phyloP scores from a whole-genome alignment of 306 rosid species.

The Dryas drummondii region DNA sequence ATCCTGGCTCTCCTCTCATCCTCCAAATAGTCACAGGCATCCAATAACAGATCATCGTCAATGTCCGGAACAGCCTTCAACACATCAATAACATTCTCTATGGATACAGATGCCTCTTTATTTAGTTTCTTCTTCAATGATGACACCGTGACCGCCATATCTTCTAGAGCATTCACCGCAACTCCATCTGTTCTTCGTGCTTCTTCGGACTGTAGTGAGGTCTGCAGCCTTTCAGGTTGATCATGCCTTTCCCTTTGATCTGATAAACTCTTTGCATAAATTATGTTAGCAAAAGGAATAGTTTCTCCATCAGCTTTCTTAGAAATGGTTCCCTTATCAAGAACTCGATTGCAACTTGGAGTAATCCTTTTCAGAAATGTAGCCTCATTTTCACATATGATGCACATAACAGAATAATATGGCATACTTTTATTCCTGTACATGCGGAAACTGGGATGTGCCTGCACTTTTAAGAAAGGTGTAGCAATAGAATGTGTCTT shows the following conservation, averaged over 20 bases:
- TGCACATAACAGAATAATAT: conserved; percentile 41
- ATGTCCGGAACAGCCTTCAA: conserved; percentile 54
- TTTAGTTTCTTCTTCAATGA: conserved; percentile 44
- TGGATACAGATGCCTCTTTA: conserved; percentile 42
- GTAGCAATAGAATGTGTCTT: background rate
- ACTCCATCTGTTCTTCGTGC: conserved; percentile 27
- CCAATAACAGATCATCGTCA: conserved; percentile 49
- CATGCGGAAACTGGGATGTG: conserved; percentile 43
- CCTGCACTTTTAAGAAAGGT: conserved; percentile 35
- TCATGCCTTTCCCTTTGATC: conserved; percentile 30
- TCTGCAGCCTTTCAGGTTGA: conserved; percentile 16
- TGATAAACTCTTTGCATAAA: conserved; percentile 2
- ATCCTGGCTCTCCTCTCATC: conserved; percentile 52
- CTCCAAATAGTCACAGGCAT: conserved; percentile 50
- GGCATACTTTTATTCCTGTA: conserved; percentile 48
- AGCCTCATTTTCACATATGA: conserved; percentile 48
- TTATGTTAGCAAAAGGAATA: conserved; percentile 7
- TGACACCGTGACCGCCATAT: conserved; percentile 38
- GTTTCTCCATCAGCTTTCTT: conserved; percentile 27
- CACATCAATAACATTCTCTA: conserved; percentile 32
- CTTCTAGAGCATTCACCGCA: conserved; percentile 28
- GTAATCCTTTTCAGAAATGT: background rate
- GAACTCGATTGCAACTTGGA: conserved; percentile 26
- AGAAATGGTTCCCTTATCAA: conserved; percentile 20
- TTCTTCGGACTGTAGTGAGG: conserved; percentile 31